A percentile compares a stretch with the other conserved stretches of the same genome.
phyloP scores from a whole-genome alignment of 2,329 filamentous ascomycete genomes.

The Zasmidium cellare region DNA sequence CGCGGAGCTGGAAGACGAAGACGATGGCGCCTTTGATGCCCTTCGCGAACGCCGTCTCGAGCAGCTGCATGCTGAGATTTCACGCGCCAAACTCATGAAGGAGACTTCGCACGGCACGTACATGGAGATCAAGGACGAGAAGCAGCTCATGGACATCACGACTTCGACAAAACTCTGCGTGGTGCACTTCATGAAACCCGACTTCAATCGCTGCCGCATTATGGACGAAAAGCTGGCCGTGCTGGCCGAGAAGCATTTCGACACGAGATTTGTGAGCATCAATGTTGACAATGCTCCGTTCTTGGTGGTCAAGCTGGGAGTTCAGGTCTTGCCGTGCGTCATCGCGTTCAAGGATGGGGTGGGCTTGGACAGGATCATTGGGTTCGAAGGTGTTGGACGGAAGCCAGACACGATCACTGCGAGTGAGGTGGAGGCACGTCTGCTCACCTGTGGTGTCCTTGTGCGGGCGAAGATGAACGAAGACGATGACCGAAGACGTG shows the following conservation, averaged over 20 bases:
- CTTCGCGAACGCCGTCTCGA: constrained; percentile 60
- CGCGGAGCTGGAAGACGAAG: constrained; percentile 55
- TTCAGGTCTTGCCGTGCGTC: constrained; percentile 61
- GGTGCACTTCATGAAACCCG: constrained; percentile 65
- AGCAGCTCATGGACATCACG: constrained; percentile 60
- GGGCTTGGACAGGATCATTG: constrained; percentile 57
- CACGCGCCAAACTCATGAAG: constrained; percentile 51
- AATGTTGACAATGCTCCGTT: constrained; percentile 63
- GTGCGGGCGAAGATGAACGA: constrained; percentile 53
- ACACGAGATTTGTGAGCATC: constrained; percentile 59
- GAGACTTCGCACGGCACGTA: constrained; percentile 50
- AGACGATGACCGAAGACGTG: constrained; percentile 42
- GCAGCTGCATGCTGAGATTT: constrained; percentile 58
- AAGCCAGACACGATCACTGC: constrained; percentile 56
- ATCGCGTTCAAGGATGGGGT: constrained; percentile 58
- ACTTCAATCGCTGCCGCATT: constrained; percentile 61
- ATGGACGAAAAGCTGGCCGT: constrained; percentile 62
- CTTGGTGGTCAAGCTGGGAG: constrained; percentile 57
- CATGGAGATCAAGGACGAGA: constrained; percentile 58
- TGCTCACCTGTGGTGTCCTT: constrained; percentile 54
- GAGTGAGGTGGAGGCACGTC: constrained; percentile 53
- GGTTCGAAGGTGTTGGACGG: constrained; percentile 59
- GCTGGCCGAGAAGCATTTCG: constrained; percentile 58
- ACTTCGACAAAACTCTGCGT: constrained; percentile 59
- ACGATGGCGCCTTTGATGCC: constrained; percentile 53